Percentiles rank a stretch among this genome's conserved stretches.
phyloP scores from a whole-genome alignment of 148 eudicot genomes.

The Dianthus caryophyllus region DNA sequence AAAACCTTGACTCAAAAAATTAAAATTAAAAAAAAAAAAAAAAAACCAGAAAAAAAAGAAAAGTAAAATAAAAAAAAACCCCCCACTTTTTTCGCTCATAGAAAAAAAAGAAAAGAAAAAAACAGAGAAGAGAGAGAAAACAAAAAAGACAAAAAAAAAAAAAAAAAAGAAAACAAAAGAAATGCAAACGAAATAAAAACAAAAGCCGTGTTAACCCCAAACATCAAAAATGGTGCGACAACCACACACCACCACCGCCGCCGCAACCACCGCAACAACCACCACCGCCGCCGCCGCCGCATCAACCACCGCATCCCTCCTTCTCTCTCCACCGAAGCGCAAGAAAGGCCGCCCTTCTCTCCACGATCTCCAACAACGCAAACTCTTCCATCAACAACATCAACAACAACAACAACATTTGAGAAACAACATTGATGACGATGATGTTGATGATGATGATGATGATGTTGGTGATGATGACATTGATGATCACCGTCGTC shows the following conservation, averaged over 20 bases:
- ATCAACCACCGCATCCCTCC: too few relatives aligned
- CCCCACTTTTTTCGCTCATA: too few relatives aligned
- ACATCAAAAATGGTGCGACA: conserved; percentile 14
- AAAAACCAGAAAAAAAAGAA: too few relatives aligned
- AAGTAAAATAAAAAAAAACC: too few relatives aligned
- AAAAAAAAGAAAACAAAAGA: neutral
- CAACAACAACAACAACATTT: conserved; percentile 19
- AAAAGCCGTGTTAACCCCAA: neutral
- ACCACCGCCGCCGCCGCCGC: conserved; percentile 6
- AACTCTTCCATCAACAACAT: conserved; percentile 25
- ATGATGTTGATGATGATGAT: conserved; percentile 15
- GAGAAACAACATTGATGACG: conserved; percentile 15
- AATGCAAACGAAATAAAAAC: neutral
- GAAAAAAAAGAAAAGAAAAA: neutral
- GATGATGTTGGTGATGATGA: conserved; percentile 28
- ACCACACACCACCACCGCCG: conserved; percentile 16
- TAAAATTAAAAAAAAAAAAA: too few relatives aligned
- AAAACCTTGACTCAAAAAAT: too few relatives aligned
- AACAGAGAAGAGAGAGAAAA: neutral
- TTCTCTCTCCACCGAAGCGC: conserved; percentile 24
- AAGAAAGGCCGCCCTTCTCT: conserved; percentile 75
- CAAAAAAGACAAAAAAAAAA: neutral
- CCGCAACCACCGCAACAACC: conserved; percentile 15
- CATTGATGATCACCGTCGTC: too few relatives aligned
- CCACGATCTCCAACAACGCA: conserved; percentile 39